phyloP scores from a whole-genome alignment of 176 grass and related monocot genomes.

The Eremochloa ophiuroides region DNA sequence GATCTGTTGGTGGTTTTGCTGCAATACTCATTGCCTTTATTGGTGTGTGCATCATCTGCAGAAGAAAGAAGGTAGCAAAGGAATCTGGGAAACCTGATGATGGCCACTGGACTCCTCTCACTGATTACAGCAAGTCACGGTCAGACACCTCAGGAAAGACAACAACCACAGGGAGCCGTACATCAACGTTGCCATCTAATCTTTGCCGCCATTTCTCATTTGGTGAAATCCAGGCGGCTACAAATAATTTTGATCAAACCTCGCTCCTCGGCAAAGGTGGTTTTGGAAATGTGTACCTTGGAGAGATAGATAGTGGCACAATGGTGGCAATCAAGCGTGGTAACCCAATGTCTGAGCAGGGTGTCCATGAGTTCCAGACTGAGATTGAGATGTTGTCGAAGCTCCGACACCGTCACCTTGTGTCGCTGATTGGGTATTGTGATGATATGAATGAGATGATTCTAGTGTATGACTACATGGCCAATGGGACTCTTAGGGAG shows the following conservation, averaged over 20 bases:
- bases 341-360: not conserved
- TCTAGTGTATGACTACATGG: not conserved
- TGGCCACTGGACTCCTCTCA: not conserved
- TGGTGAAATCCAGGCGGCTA: not conserved
- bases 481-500: not conserved
- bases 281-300: not conserved
- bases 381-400: not conserved
- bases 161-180: not conserved
- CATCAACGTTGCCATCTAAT: not conserved
- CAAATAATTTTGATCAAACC: not conserved
- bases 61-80: not conserved
- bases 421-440: not conserved
- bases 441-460: not conserved
- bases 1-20: not conserved
- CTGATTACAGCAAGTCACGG: not conserved
- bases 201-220: not conserved
- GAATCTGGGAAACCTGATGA: not conserved
- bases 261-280: not conserved
- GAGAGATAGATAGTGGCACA: not conserved
- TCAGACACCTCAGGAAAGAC: not conserved
- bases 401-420: not conserved
- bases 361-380: not conserved
- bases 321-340: not conserved
- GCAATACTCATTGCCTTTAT: not conserved
- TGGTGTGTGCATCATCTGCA: not conserved